Percentiles rank a stretch among this genome's conserved stretches.
Evolutionary conservation across 2,329 filamentous ascomycete genomes (phyloP).

Genomic region (Ceratocystis destructans): DNA sequence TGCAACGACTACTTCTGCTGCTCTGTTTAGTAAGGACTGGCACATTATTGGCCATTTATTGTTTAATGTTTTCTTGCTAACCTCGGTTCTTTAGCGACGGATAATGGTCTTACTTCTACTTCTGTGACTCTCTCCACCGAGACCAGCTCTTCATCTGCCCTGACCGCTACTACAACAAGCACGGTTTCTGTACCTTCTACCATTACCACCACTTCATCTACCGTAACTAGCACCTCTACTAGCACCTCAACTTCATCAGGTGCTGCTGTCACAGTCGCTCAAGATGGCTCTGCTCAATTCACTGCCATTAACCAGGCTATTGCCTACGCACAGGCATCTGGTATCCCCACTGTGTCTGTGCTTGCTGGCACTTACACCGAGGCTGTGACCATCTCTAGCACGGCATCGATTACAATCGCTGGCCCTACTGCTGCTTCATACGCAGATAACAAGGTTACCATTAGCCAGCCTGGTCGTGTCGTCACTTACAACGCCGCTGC

Average conservation of each 20-base stretch:
- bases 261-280: conserved; percentile 30
- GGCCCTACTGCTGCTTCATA: conserved; percentile 24
- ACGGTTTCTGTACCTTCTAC: background rate
- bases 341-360: conserved; percentile 31
- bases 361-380: conserved; percentile 34
- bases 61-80: background rate
- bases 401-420: conserved; percentile 30
- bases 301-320: conserved; percentile 33
- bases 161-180: background rate
- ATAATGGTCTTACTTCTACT: background rate
- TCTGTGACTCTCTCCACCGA: background rate
- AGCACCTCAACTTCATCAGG: conserved; percentile 7
- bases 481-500: conserved; percentile 26
- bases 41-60: background rate
- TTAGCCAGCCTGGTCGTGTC: conserved; percentile 23
- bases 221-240: background rate
- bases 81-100: background rate
- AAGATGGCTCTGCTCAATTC: conserved; percentile 32
- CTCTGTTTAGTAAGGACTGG: background rate
- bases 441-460: conserved; percentile 27
- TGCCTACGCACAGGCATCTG: conserved; percentile 28
- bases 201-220: background rate
- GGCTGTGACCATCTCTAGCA: conserved; percentile 29
- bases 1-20: background rate
- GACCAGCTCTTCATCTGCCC: background rate